phyloP scores from a whole-genome alignment of 2,329 filamentous ascomycete genomes.

The Pseudogymnoascus sp. region DNA sequence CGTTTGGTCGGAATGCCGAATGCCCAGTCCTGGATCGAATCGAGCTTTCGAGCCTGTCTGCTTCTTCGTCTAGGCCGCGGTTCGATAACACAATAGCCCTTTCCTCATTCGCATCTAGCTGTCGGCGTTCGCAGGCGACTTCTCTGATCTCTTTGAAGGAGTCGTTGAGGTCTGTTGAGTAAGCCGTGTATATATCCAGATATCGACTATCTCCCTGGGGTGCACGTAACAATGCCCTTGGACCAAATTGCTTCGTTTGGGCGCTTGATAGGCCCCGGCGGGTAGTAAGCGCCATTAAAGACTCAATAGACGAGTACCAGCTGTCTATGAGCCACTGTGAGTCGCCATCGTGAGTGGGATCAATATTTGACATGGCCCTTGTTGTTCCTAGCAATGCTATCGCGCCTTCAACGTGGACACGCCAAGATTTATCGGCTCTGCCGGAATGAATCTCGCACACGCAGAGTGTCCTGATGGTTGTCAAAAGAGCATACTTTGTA shows the following conservation, averaged over 20 bases:
- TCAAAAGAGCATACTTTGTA: conserved; percentile 31
- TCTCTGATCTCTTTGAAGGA: conserved; percentile 34
- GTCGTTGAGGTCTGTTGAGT: conserved; percentile 32
- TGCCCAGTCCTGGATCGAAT: conserved; percentile 30
- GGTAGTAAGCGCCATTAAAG: conserved; percentile 34
- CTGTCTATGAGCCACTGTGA: conserved; percentile 27
- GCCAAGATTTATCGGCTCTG: conserved; percentile 33
- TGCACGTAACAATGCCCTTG: neutral
- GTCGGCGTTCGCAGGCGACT: conserved; percentile 29
- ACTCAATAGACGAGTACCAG: conserved; percentile 36
- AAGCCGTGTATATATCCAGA: conserved; percentile 37
- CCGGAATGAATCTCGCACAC: conserved; percentile 37
- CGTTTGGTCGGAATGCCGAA: conserved; percentile 27
- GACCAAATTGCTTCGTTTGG: neutral
- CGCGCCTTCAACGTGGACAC: conserved; percentile 36
- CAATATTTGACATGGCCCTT: conserved; percentile 13
- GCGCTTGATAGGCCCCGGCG: conserved; percentile 27
- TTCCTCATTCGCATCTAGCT: conserved; percentile 12
- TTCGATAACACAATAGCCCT: conserved; percentile 15
- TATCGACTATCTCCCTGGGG: conserved; percentile 25
- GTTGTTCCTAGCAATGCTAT: conserved; percentile 31
- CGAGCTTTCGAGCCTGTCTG: conserved; percentile 29
- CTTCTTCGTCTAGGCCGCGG: conserved; percentile 24
- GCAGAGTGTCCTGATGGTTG: conserved; percentile 36
- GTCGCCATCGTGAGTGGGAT: conserved; percentile 1